Evolutionary conservation across 805 yeast genomes (phyloP).

Genomic region (Metschnikowia amazonensis): DNA sequence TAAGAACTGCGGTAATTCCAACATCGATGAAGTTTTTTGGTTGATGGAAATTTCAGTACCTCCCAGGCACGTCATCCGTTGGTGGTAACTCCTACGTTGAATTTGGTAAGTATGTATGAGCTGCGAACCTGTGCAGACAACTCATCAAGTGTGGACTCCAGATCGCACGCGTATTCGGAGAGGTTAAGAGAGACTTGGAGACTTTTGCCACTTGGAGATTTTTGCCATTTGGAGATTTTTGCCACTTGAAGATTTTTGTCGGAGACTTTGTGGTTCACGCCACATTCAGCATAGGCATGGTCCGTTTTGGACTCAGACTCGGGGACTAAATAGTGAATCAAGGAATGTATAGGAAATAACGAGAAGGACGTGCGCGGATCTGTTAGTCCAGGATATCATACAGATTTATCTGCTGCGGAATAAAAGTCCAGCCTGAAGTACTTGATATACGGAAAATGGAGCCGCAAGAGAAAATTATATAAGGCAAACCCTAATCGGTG

Average conservation of each 20-base stretch:
- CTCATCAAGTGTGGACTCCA: not conserved
- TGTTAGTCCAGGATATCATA: not conserved
- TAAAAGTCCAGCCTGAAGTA: not conserved
- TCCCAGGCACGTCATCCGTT: not conserved
- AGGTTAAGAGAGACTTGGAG: not conserved
- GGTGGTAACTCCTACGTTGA: not conserved
- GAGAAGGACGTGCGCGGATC: not conserved
- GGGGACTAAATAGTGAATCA: not conserved
- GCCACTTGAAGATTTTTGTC: too few species aligned
- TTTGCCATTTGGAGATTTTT: too few species aligned
- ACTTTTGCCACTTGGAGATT: too few species aligned
- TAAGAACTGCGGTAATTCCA: not conserved
- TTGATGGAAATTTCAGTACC: not conserved
- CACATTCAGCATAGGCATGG: not conserved
- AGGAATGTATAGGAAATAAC: not conserved
- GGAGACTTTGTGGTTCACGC: not conserved
- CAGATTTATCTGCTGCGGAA: slow-evolving; percentile 5
- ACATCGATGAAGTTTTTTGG: not conserved
- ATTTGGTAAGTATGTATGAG: not conserved
- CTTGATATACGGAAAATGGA: not conserved
- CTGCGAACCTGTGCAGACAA: not conserved
- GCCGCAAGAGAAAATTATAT: not conserved
- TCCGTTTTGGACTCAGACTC: not conserved
- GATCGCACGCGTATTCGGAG: too few species aligned
- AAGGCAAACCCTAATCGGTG: not conserved